Percentiles rank a stretch among this genome's conserved stretches.
These are phyloP conservation scores for Cercospora brassicicola DNA, from an alignment of 2,329 filamentous ascomycete species.

Conservation along the genomic window DNA sequence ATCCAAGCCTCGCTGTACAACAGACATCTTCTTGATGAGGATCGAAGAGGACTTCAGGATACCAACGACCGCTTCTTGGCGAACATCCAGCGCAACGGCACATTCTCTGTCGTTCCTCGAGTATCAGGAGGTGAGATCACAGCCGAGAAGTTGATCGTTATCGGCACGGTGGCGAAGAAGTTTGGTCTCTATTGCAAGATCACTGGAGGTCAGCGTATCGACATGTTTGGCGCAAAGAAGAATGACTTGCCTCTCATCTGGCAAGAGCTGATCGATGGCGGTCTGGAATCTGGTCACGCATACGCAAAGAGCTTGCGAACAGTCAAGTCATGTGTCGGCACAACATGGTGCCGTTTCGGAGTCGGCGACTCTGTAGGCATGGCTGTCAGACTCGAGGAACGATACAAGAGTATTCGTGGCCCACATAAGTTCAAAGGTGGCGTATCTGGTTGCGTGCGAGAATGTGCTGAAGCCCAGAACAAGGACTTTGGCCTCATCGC, in stretches of 20 bases:
- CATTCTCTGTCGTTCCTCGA: slow-evolving; percentile 82
- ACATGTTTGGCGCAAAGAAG: slow-evolving; percentile 89
- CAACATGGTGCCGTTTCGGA: slow-evolving; percentile 86
- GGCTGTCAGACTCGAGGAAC: slow-evolving; percentile 82
- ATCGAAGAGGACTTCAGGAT: slow-evolving; percentile 75
- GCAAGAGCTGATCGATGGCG: slow-evolving; percentile 74
- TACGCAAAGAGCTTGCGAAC: slow-evolving; percentile 87
- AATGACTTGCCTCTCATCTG: slow-evolving; percentile 82
- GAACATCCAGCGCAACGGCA: slow-evolving; percentile 89
- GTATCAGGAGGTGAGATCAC: slow-evolving; percentile 85
- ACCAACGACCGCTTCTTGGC: slow-evolving; percentile 86
- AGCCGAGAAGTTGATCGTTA: slow-evolving; percentile 77
- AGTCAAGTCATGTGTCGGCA: slow-evolving; percentile 88
- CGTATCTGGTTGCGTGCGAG: slow-evolving; percentile 85
- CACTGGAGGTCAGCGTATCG: slow-evolving; percentile 86
- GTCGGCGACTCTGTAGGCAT: slow-evolving; percentile 89
- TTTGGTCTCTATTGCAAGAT: slow-evolving; percentile 88
- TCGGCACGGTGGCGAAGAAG: slow-evolving; percentile 80
- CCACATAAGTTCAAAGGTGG: slow-evolving; percentile 86
- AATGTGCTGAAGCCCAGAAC: slow-evolving; percentile 88
- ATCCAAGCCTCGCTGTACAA: slow-evolving; percentile 84
- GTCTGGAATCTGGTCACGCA: slow-evolving; percentile 86
- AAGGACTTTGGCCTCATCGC: slow-evolving; percentile 94
- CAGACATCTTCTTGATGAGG: slow-evolving; percentile 72
- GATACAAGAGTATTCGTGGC: slow-evolving; percentile 85